Conservation (phyloP, 768 basidiomycete genomes). For the Botryobasidium botryosum region DNA sequence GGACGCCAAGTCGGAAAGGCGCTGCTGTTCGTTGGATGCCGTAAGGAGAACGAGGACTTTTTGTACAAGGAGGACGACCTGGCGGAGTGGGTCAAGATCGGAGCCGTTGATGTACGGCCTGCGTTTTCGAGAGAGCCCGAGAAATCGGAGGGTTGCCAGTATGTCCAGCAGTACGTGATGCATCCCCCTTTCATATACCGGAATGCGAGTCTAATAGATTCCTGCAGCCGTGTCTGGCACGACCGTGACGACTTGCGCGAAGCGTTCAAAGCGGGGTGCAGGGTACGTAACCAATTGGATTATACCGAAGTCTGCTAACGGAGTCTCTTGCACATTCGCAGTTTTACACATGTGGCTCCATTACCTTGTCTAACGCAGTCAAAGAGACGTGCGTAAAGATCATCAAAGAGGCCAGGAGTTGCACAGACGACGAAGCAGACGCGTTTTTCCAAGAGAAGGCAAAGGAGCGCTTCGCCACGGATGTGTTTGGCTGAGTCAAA, state of each 20-base stretch:
- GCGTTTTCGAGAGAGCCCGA: conserved; percentile 25
- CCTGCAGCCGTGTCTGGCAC: conserved; percentile 26
- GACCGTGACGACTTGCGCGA: conserved; percentile 24
- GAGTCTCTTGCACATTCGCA: no score
- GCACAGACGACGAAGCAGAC: conserved; percentile 19
- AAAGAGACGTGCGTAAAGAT: conserved; percentile 24
- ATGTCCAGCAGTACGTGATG: conserved; percentile 25
- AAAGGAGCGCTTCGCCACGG: conserved; percentile 28
- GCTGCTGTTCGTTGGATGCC: conserved; percentile 33
- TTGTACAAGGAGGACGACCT: conserved; percentile 30
- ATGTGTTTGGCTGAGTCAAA: no score
- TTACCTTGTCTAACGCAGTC: conserved; percentile 25
- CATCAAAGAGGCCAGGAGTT: conserved; percentile 15
- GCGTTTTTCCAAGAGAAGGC: conserved; percentile 21
- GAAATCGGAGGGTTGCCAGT: conserved; percentile 21
- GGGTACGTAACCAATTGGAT: no score
- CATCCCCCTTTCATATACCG: background rate
- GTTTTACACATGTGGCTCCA: conserved; percentile 31
- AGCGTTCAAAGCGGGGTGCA: conserved; percentile 22
- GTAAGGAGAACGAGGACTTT: conserved; percentile 26
- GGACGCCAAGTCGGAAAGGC: conserved; percentile 27
- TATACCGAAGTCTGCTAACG: no score
- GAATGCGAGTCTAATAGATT: background rate
- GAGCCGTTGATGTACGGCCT: conserved; percentile 29
- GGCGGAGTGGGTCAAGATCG: conserved; percentile 26